Evolutionary conservation across 495 filamentous ascomycete genomes (phyloP), one percentile per base, ranked within the genome.

Genomic region (Astrothelium macrocarpum): DNA sequence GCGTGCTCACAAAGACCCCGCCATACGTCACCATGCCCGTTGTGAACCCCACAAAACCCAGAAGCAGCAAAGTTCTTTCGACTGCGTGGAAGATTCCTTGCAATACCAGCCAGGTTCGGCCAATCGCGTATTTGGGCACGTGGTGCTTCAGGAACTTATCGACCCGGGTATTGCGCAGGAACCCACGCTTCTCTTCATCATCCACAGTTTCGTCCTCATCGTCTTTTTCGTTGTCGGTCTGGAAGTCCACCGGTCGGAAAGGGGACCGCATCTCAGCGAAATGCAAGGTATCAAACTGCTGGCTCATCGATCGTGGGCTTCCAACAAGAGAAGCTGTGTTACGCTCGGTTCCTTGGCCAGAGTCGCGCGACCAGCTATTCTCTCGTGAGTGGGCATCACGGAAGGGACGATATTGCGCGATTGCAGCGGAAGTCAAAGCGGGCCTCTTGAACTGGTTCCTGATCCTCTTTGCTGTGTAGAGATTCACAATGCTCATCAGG

Each of bases 281-380:
- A 46, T 69, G 81, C 59, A 85, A 65, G 32, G 81, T 77, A 20
- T 82, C 81, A 0, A 77, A 79, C 31, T 82, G 75, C 26, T 78
- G 80, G 25, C 80, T 78, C 12, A 80, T 77, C 10, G 84, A 86
- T 11, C 85, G 76, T 28, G 89, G 88, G 53, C 85, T 81, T 66
- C 81, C 82, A 43, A 78, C 78, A 59, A 88, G 79, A 26, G 87
- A 88, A 62, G 85, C 84, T 2, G 87, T 82, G 60, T 82, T 82
- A 1, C 82, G 82, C 67, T 94, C 90, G 0, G 90, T 91, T 18
- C 91, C 91, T 66, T 96, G 92, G 1, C 90, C 91, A 64, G 92
- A 96, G 73, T 96, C 94, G 59, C 87, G 79, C 4, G 90, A 95
- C 75, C 83, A 88, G 43, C 90, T 85, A 69, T 84, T 81, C 14